Conservation (phyloP, 1,139 yeast genomes). For the Saccharomycopsis hybrid region DNA sequence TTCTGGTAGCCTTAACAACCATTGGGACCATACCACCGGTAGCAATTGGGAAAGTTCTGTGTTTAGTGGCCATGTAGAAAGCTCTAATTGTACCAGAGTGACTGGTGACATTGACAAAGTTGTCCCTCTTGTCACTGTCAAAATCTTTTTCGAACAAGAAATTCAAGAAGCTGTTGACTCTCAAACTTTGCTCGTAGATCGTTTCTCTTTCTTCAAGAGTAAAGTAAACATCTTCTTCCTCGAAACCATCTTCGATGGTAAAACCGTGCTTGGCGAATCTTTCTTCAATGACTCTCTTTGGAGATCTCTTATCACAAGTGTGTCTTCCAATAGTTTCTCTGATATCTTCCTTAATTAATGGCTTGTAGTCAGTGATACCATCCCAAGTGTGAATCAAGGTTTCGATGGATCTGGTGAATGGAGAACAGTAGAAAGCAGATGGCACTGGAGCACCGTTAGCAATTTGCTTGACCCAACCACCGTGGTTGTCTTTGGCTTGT, state of each 20-base stretch:
- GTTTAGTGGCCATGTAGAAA: constrained; percentile 45
- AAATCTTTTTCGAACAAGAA: constrained; percentile 39
- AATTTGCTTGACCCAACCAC: constrained; percentile 41
- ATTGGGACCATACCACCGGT: constrained; percentile 68
- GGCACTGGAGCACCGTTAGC: constrained; percentile 49
- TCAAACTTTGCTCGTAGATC: constrained; percentile 41
- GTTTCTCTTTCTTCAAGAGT: constrained; percentile 40
- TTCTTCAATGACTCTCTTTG: constrained; percentile 33
- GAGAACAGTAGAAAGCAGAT: constrained; percentile 50
- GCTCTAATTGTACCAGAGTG: constrained; percentile 60
- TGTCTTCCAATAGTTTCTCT: constrained; percentile 67
- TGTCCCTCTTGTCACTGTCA: constrained; percentile 30
- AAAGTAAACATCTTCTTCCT: constrained; percentile 43
- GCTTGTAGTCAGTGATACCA: constrained; percentile 30
- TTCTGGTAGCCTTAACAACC: constrained; percentile 39
- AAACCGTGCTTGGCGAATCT: constrained; percentile 30
- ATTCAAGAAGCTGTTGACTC: constrained; percentile 46
- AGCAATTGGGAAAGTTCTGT: constrained; percentile 47
- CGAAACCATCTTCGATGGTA: constrained; percentile 41
- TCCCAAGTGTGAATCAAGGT: constrained; percentile 59
- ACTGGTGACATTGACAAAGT: constrained; percentile 45
- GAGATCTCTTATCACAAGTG: constrained; percentile 56
- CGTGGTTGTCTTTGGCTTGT: constrained; percentile 42
- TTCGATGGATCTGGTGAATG: constrained; percentile 56
- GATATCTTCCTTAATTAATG: constrained; percentile 43